Conservation (phyloP, 2,329 filamentous ascomycete genomes). For the Claviceps fusiformis region DNA sequence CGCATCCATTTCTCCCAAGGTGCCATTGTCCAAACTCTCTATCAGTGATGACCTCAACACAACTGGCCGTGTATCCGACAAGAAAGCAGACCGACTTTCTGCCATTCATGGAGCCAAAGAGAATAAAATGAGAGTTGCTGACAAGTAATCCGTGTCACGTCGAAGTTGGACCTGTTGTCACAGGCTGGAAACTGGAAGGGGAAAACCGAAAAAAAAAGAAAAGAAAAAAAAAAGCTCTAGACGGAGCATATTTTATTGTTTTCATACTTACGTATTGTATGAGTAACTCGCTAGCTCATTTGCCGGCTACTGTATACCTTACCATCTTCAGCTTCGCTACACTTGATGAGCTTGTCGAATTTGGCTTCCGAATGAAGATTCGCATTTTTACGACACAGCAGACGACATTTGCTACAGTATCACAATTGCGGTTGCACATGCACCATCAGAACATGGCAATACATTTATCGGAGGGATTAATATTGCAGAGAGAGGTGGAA, state of each 20-base stretch:
- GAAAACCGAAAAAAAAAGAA: constrained; percentile 4
- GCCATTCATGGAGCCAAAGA: constrained; percentile 8
- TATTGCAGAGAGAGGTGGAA: constrained; percentile 1
- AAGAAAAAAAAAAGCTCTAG: constrained; percentile 11
- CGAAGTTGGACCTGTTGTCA: neutral
- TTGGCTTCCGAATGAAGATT: neutral
- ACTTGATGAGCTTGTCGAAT: constrained; percentile 7
- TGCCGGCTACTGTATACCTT: constrained; percentile 10
- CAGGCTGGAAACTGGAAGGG: constrained; percentile 1
- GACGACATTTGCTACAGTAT: neutral
- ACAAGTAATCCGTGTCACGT: neutral
- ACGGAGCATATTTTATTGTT: constrained; percentile 18
- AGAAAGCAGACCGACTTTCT: constrained; percentile 32
- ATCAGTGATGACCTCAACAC: constrained; percentile 11
- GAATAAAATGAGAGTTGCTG: constrained; percentile 1
- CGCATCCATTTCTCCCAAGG: constrained; percentile 19
- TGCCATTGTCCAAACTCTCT: constrained; percentile 14
- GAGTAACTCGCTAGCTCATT: constrained; percentile 10
- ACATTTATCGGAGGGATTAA: constrained; percentile 2
- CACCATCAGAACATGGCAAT: neutral
- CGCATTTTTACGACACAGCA: constrained; percentile 1
- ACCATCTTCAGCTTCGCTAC: constrained; percentile 11
- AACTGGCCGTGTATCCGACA: constrained; percentile 15
- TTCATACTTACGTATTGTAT: constrained; percentile 21
- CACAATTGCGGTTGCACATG: neutral